phyloP scores from a whole-genome alignment of 75 land plant genomes.

The Chamaecyparis obtusa region DNA sequence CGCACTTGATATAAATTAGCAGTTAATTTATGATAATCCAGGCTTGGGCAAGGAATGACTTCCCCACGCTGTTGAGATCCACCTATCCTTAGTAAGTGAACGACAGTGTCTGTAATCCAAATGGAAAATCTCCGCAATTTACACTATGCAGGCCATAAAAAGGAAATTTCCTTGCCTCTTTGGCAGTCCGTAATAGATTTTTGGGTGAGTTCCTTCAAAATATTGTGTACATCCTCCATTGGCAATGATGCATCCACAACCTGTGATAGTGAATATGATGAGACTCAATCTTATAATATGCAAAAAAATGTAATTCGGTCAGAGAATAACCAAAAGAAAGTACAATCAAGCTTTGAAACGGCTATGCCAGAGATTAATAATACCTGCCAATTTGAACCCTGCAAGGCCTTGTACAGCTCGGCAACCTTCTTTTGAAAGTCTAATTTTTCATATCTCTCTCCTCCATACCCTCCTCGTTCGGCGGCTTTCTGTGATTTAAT shows the following conservation, averaged over 20 bases:
- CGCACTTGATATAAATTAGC: neutral
- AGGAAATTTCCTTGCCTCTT: constrained; percentile 36
- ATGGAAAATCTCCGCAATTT: neutral
- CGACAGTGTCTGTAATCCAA: neutral
- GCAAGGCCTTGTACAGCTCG: constrained; percentile 42
- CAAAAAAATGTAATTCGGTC: neutral
- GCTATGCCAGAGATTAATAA: neutral
- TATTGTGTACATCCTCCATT: constrained; percentile 55
- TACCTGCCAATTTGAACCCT: constrained; percentile 80
- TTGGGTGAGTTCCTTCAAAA: constrained; percentile 43
- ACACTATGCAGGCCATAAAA: neutral
- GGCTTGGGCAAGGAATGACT: neutral
- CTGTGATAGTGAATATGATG: constrained; percentile 32
- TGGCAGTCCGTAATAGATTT: constrained; percentile 42
- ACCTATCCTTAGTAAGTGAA: neutral
- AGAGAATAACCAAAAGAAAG: neutral
- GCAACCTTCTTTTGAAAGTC: constrained; percentile 87
- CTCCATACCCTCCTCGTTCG: constrained; percentile 91
- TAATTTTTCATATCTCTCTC: constrained; percentile 87
- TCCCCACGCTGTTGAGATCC: neutral
- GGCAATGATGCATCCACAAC: constrained; percentile 68
- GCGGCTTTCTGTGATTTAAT: constrained; percentile 70
- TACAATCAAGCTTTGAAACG: neutral
- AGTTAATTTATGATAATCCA: neutral
- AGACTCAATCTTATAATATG: neutral